Base-by-base conservation (phyloP, 257 asterid genomes). In the Coffea eugenioides region DNA sequence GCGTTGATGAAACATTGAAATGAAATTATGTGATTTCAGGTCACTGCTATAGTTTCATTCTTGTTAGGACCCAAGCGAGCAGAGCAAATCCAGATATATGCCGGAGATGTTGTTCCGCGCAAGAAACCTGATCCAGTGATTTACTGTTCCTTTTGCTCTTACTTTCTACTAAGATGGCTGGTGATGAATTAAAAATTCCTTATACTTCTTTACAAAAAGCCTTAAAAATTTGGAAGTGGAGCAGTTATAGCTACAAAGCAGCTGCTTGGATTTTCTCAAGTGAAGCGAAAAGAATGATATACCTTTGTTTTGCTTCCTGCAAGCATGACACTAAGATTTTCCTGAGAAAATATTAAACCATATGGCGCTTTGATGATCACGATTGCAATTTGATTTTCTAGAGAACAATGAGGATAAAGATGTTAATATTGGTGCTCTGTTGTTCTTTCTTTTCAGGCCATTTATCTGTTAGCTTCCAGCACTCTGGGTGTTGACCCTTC, bases 61-160 rank as follows among this genome's bases (percentile, higher is more conserved):
- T 89, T 95, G 87, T 84, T 95, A 83, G 98, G 97, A 80, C 92
- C 98, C 36, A 86, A 89, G 56, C 81, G 97, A 73, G 99, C 98
- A 8, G 93, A 88, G 80, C 88, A 95, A 80, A 95, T 95, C 73
- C 97, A 86, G 87, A 95, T 95, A 80, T 95, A 43, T 78, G 99
- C 99, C 18, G 98, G 99, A 69, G 98, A 95, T 85, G 98, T 93
- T 83, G 99, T 95, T 85, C 97, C 98, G 71, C 93, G 93, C 15
- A 95, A 95, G 90, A 95, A 95, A 83, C 99, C 99, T 34, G 99
- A 95, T 85, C 99, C 99, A 12, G 99, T 95, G 90, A 87, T 82
- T 80, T 71, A 73, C 87, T 83, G 25, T 6, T 15, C 64, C 23
- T 65, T 49, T 67, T 43, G 14, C 64, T 68, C 23, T 49, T 11